phyloP scores from a whole-genome alignment of 202 grass and related monocot species.

The Alloteropsis angusta region DNA sequence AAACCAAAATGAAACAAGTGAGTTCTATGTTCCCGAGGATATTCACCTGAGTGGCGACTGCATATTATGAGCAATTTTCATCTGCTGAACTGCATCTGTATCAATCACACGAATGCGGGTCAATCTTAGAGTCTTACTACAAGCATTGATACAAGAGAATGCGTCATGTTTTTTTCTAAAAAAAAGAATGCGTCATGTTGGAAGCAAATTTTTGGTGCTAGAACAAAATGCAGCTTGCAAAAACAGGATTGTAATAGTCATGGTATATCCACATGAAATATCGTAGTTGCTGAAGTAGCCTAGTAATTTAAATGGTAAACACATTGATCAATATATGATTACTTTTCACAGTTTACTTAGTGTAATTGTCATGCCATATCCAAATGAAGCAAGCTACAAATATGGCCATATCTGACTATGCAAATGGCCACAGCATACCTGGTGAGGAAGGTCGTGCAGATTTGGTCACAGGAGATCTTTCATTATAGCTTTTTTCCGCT shows the following conservation, averaged over 20 bases:
- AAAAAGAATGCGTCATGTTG: conserved; percentile 14
- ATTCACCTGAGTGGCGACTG: conserved; percentile 43
- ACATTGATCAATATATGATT: neutral
- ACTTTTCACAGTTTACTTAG: conserved; percentile 3
- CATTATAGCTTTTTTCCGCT: conserved; percentile 9
- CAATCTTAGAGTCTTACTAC: conserved; percentile 12
- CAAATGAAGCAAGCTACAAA: conserved; percentile 27
- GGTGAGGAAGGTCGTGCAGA: conserved; percentile 20
- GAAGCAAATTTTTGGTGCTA: conserved; percentile 2
- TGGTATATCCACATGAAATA: neutral
- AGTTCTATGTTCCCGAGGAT: conserved; percentile 11
- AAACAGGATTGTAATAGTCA: neutral
- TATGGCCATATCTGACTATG: conserved; percentile 3
- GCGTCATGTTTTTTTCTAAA: conserved; percentile 17
- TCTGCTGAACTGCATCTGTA: conserved; percentile 29
- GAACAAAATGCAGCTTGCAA: conserved; percentile 8
- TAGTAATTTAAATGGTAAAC: conserved; percentile 10
- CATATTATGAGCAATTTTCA: conserved; percentile 14
- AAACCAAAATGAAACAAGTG: conserved; percentile 4
- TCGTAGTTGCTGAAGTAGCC: neutral
- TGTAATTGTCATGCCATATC: neutral
- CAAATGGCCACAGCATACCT: conserved; percentile 29
- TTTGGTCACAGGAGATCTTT: conserved; percentile 11
- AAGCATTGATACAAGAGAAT: conserved; percentile 29
- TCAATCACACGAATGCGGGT: conserved; percentile 33